phyloP scores from a whole-genome alignment of 306 rosid genomes.

The Casuarina equisetifolia region DNA sequence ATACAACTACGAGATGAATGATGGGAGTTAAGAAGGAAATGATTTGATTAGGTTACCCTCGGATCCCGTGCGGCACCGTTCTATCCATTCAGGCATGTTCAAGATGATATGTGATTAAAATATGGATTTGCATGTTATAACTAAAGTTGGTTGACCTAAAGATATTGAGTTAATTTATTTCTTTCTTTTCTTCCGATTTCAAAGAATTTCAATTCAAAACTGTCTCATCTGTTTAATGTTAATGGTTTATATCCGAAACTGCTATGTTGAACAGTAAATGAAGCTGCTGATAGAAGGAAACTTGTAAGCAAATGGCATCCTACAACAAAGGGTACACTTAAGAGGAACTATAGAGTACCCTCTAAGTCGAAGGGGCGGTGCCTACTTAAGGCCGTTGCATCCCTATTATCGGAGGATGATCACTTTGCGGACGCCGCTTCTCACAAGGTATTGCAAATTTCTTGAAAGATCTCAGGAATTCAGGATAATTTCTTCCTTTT shows the following conservation, averaged over 20 bases:
- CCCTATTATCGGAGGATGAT: constrained; percentile 82
- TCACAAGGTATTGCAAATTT: constrained; percentile 66
- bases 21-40: neutral
- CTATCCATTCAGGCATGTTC: neutral
- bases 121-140: neutral
- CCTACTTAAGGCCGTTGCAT: constrained; percentile 79
- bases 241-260: neutral
- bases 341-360: constrained; percentile 83
- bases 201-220: neutral
- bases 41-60: neutral
- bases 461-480: neutral
- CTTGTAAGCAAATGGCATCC: constrained; percentile 96
- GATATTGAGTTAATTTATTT: no score
- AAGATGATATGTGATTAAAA: neutral
- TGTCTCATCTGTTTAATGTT: neutral
- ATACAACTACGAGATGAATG: neutral
- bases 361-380: constrained; percentile 80
- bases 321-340: constrained; percentile 90
- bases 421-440: constrained; percentile 91
- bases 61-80: neutral
- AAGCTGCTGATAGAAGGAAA: constrained; percentile 52
- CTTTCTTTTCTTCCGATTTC: neutral
- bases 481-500: neutral
- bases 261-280: constrained; percentile 37
- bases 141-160: neutral